These are phyloP conservation scores for Penicillium capsulatum DNA, from an alignment of 2,329 filamentous ascomycete species.

Conservation along the genomic window DNA sequence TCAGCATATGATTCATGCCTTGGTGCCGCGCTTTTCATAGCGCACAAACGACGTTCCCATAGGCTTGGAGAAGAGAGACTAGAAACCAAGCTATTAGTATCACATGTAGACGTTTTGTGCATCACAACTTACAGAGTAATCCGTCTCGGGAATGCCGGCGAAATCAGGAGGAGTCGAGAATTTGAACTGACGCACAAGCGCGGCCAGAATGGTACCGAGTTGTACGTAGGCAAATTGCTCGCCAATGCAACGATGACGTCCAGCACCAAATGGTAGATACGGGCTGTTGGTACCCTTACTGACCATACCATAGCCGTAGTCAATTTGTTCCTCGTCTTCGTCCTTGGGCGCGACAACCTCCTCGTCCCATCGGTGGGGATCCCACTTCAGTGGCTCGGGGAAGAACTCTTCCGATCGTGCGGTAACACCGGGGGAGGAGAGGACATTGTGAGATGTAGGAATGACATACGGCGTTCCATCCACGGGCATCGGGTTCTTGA, in stretches of 20 bases:
- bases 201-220: conserved; percentile 76
- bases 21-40: conserved; percentile 58
- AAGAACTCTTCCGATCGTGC: conserved; percentile 70
- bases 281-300: conserved; percentile 86
- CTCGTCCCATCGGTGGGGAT: conserved; percentile 87
- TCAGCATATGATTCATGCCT: conserved; percentile 22
- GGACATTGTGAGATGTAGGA: conserved; percentile 72
- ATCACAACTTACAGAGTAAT: conserved; percentile 49
- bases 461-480: conserved; percentile 79
- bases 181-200: conserved; percentile 73
- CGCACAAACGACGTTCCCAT: conserved; percentile 65
- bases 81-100: conserved; percentile 11
- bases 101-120: not conserved
- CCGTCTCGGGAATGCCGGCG: conserved; percentile 45
- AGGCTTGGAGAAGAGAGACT: conserved; percentile 67
- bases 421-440: conserved; percentile 80
- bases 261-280: conserved; percentile 91
- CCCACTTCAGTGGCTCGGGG: conserved; percentile 76
- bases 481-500: conserved; percentile 81
- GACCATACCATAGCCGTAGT: conserved; percentile 90
- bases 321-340: conserved; percentile 68
- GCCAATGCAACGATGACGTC: conserved; percentile 89
- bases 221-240: conserved; percentile 96
- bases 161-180: conserved; percentile 56
- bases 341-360: conserved; percentile 46